Percentiles rank a stretch among this genome's conserved stretches.
Conservation (phyloP, 208 protist genomes). For the Wallacemonas rigidus region DNA sequence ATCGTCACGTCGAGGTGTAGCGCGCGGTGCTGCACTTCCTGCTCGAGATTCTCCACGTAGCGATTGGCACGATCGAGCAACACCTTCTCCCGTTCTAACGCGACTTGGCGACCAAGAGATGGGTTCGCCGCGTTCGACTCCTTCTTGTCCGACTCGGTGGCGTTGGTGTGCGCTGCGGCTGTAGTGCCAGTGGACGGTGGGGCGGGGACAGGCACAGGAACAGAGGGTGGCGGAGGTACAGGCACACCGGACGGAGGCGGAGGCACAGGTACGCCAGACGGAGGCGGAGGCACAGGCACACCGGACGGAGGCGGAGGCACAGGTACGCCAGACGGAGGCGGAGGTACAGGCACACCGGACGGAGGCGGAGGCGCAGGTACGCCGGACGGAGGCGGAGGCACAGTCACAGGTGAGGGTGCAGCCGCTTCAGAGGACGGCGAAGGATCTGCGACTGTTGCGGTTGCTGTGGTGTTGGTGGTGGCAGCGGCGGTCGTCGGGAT, state of each 20-base stretch:
- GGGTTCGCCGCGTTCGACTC: not conserved
- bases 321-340: constrained; percentile 19
- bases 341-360: not conserved
- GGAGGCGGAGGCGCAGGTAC: constrained; percentile 2
- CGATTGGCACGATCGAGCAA: constrained; percentile 54
- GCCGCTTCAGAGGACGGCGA: constrained; percentile 16
- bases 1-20: constrained; percentile 44
- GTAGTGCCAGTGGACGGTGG: not conserved
- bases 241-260: not conserved
- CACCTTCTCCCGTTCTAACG: constrained; percentile 30
- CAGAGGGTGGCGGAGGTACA: constrained; percentile 15
- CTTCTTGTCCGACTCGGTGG: not conserved
- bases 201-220: constrained; percentile 23
- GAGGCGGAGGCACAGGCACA: constrained; percentile 25
- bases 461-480: not conserved
- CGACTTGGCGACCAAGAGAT: constrained; percentile 10
- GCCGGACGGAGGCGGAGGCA: constrained; percentile 12
- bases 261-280: constrained; percentile 6
- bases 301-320: constrained; percentile 19
- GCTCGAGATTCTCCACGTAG: constrained; percentile 56
- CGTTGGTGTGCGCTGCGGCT: not conserved
- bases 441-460: constrained; percentile 11
- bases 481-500: not conserved
- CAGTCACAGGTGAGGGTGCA: constrained; percentile 1
- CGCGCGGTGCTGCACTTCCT: constrained; percentile 55